phyloP scores from a whole-genome alignment of 2,329 filamentous ascomycete genomes.

The Curvularia verruculosa region DNA sequence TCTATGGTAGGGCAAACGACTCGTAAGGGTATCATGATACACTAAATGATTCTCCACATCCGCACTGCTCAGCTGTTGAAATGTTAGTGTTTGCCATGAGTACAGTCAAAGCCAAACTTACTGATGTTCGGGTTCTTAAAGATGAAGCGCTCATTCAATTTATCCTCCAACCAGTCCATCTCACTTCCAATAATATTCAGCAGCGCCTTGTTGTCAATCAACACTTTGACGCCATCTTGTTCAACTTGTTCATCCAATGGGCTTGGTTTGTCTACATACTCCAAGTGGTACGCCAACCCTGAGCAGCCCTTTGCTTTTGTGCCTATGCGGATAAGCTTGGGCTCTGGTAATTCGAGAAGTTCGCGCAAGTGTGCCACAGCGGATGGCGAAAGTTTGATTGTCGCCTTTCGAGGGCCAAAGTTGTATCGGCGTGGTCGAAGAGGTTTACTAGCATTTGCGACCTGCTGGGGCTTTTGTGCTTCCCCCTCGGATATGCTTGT shows the following conservation, averaged over 20 bases:
- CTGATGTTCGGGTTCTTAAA: conserved; percentile 99
- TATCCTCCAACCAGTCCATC: conserved; percentile 99
- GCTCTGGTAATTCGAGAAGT: conserved; percentile 82
- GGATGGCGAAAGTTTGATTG: conserved; percentile 81
- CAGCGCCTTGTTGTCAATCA: conserved; percentile 96
- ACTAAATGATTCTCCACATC: conserved; percentile 93
- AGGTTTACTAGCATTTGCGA: conserved; percentile 54
- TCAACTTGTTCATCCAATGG: conserved; percentile 90
- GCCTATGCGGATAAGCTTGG: conserved; percentile 91
- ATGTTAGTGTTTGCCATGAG: conserved; percentile 29
- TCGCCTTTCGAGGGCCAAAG: conserved; percentile 83
- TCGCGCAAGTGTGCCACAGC: conserved; percentile 80
- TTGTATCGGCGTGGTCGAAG: conserved; percentile 67
- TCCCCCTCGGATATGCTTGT: conserved; percentile 65
- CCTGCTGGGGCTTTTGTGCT: conserved; percentile 63
- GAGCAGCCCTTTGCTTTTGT: conserved; percentile 95
- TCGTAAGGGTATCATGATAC: conserved; percentile 47
- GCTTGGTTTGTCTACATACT: conserved; percentile 91
- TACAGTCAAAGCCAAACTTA: conserved; percentile 60
- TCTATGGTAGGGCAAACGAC: conserved; percentile 19
- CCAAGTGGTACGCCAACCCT: conserved; percentile 88
- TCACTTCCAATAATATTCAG: conserved; percentile 98
- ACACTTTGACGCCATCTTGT: conserved; percentile 92
- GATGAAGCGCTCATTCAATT: conserved; percentile 87
- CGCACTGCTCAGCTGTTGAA: conserved; percentile 86